phyloP scores from a whole-genome alignment of 257 asterid genomes.

The Gentiana macrophylla region DNA sequence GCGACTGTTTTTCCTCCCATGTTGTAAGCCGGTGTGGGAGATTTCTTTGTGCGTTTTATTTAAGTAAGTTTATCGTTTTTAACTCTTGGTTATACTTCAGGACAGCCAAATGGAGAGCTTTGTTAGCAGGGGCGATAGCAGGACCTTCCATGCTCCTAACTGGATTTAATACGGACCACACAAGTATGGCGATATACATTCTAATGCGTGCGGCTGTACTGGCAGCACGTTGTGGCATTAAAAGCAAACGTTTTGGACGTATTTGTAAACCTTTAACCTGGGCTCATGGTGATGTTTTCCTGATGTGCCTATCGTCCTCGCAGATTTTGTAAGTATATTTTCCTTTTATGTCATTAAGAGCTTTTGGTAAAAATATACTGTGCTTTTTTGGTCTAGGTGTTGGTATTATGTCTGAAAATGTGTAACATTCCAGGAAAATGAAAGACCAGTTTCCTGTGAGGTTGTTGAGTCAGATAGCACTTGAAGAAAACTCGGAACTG shows the following conservation, averaged over 20 bases:
- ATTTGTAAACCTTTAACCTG: conserved; percentile 88
- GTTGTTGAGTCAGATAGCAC: neutral
- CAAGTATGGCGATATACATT: conserved; percentile 87
- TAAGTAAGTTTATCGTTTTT: neutral
- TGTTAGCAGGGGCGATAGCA: conserved; percentile 92
- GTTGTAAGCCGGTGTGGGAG: too few species aligned
- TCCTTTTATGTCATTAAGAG: neutral
- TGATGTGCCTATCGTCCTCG: conserved; percentile 94
- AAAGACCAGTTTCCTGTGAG: neutral
- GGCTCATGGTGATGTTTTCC: conserved; percentile 96
- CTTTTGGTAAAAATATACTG: neutral
- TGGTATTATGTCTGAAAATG: neutral
- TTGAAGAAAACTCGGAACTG: neutral
- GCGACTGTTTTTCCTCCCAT: too few species aligned
- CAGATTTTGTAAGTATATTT: conserved; percentile 71
- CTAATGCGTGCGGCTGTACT: conserved; percentile 96
- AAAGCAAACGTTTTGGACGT: conserved; percentile 77
- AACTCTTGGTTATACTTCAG: conserved; percentile 26
- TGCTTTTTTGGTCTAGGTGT: neutral
- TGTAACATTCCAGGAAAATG: neutral
- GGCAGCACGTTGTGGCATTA: conserved; percentile 99
- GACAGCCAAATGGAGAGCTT: conserved; percentile 96
- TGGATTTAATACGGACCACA: conserved; percentile 69
- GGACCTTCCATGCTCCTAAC: conserved; percentile 94
- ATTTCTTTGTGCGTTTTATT: too few species aligned